These are phyloP conservation scores for Metschnikowia vanudenii DNA, from an alignment of 805 yeast species.

Conservation along the genomic window DNA sequence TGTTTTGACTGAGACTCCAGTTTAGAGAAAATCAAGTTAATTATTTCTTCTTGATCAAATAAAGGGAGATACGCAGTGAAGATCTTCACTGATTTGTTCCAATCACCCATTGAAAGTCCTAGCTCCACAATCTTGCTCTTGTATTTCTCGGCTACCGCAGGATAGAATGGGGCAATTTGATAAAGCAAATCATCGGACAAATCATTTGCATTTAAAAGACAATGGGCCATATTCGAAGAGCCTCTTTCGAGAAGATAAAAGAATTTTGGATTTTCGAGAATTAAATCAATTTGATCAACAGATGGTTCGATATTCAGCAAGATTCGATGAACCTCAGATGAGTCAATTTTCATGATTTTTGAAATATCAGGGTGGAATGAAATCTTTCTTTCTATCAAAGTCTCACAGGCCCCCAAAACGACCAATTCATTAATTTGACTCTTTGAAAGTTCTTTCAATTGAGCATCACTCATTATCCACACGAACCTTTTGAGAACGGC, in stretches of 20 bases:
- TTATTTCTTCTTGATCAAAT: slow-evolving; percentile 15
- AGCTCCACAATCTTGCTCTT: slow-evolving; percentile 13
- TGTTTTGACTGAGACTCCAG: slow-evolving; percentile 26
- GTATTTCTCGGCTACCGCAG: slow-evolving; percentile 12
- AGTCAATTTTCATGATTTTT: slow-evolving; percentile 9
- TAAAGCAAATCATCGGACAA: slow-evolving; percentile 17
- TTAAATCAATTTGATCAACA: slow-evolving; percentile 8
- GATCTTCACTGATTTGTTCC: slow-evolving; percentile 23
- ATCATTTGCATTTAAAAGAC: slow-evolving; percentile 2
- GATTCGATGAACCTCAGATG: slow-evolving; percentile 9
- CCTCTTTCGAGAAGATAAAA: slow-evolving; percentile 12
- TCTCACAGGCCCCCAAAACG: slow-evolving; percentile 7
- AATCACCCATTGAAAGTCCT: slow-evolving; percentile 18
- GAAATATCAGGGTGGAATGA: slow-evolving; percentile 11
- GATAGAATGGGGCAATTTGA: slow-evolving; percentile 13
- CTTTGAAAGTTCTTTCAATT: slow-evolving; percentile 13
- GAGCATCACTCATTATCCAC: slow-evolving; percentile 29
- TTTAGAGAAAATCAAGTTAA: slow-evolving; percentile 23
- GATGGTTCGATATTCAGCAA: slow-evolving; percentile 5
- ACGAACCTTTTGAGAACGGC: slow-evolving; percentile 19
- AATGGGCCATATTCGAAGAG: slow-evolving; percentile 1
- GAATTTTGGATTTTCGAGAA: slow-evolving; percentile 9
- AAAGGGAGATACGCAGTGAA: slow-evolving; percentile 13
- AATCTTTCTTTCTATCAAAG: slow-evolving; percentile 5
- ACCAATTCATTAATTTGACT: slow-evolving; percentile 12